phyloP scores from a whole-genome alignment of 2,329 filamentous ascomycete genomes.

The Epichloe glyceriae region DNA sequence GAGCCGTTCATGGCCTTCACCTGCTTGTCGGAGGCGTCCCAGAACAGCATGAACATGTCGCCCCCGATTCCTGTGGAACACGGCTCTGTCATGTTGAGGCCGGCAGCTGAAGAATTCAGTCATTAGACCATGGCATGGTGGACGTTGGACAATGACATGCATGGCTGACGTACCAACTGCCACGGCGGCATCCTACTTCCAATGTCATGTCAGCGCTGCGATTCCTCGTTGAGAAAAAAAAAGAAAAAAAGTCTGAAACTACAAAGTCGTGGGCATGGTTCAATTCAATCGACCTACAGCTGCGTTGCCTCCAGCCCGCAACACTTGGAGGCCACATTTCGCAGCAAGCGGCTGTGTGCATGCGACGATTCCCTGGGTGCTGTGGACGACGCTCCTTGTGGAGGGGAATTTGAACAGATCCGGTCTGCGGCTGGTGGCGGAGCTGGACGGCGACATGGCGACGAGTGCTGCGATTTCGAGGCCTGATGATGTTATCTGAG shows the following conservation, averaged over 20 bases:
- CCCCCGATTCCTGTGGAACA: constrained; percentile 89
- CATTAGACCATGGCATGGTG: not conserved
- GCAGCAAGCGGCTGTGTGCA: constrained; percentile 84
- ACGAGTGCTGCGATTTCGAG: too few species aligned
- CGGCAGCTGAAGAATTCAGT: constrained; percentile 49
- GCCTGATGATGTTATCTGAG: too few species aligned
- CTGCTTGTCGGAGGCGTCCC: constrained; percentile 68
- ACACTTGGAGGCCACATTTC: constrained; percentile 70
- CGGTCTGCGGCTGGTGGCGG: constrained; percentile 33
- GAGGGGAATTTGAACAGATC: constrained; percentile 58
- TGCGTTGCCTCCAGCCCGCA: constrained; percentile 85
- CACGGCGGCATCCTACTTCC: constrained; percentile 73
- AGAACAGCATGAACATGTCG: constrained; percentile 94
- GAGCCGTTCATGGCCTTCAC: constrained; percentile 86
- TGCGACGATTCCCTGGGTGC: constrained; percentile 79
- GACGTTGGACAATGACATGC: not conserved
- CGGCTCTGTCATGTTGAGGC: constrained; percentile 86
- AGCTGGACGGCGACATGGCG: constrained; percentile 34
- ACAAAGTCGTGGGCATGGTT: too few species aligned
- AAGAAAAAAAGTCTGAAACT: too few species aligned
- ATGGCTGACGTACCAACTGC: constrained; percentile 53
- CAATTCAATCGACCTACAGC: constrained; percentile 47
- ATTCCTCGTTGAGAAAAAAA: too few species aligned
- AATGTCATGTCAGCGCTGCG: constrained; percentile 4
- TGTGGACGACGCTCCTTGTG: constrained; percentile 83